Evolutionary conservation across 2,329 filamentous ascomycete genomes (phyloP).

Genomic region (Fusarium oligoseptatum): DNA sequence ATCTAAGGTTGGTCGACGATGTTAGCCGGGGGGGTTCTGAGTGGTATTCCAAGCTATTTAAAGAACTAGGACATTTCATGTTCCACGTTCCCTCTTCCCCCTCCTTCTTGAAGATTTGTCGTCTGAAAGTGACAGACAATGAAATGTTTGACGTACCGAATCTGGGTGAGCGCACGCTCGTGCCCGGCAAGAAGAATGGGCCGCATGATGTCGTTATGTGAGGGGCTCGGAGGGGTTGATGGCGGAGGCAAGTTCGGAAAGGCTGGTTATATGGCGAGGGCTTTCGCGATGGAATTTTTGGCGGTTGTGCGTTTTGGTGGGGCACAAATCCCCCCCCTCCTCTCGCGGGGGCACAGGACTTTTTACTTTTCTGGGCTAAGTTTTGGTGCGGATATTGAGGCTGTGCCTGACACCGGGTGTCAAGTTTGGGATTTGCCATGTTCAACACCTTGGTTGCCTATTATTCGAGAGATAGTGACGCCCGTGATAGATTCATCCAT

Average conservation of each 20-base stretch:
- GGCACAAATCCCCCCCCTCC: conserved; percentile 49
- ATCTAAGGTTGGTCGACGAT: conserved; percentile 62
- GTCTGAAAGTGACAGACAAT: not conserved
- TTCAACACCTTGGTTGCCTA: conserved; percentile 25
- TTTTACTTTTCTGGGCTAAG: conserved; percentile 27
- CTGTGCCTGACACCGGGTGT: conserved; percentile 19
- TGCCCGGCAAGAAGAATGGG: conserved; percentile 96
- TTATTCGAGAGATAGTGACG: not conserved
- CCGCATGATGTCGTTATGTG: conserved; percentile 77
- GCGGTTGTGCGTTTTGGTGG: conserved; percentile 63
- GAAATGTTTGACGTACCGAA: conserved; percentile 71
- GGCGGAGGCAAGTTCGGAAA: conserved; percentile 47
- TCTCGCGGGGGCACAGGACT: conserved; percentile 28
- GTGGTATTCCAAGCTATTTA: conserved; percentile 6
- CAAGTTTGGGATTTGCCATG: conserved; percentile 26
- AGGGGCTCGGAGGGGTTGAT: conserved; percentile 47
- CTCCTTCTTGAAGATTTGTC: conserved; percentile 1
- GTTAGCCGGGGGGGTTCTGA: conserved; percentile 34
- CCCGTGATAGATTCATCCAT: conserved; percentile 14
- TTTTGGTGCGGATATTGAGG: conserved; percentile 5
- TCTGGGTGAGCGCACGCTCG: conserved; percentile 95
- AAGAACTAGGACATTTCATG: conserved; percentile 11
- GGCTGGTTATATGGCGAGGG: conserved; percentile 50
- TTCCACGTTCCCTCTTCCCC: conserved; percentile 6
- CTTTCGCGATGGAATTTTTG: conserved; percentile 58